Evolutionary conservation across 2,329 filamentous ascomycete genomes (phyloP).

Genomic region (Hymenoscyphus linearis): DNA sequence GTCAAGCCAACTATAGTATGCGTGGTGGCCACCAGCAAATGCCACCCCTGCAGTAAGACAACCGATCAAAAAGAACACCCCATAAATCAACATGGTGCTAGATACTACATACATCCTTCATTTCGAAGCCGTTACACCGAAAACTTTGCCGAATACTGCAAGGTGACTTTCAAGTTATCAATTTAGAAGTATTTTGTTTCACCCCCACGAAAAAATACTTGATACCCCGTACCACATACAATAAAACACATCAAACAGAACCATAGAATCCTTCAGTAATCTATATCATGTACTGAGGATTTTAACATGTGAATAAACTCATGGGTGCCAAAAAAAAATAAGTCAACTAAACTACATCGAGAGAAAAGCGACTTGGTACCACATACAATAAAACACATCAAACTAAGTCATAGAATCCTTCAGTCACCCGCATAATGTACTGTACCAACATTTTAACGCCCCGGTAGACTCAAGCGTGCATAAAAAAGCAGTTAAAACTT

Average conservation of each 20-base stretch:
- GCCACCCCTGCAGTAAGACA: not conserved
- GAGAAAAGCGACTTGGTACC: too few species aligned
- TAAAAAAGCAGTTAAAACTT: too few species aligned
- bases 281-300: not conserved
- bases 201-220: not conserved
- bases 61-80: not conserved
- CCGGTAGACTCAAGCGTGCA: not conserved
- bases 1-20: not conserved
- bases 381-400: not conserved
- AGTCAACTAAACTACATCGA: too few species aligned
- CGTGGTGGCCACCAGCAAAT: not conserved
- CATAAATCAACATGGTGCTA: not conserved
- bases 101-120: not conserved
- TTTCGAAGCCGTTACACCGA: not conserved
- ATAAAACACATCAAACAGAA: not conserved
- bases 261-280: not conserved
- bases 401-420: not conserved
- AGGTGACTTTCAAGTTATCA: not conserved
- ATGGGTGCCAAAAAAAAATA: too few species aligned
- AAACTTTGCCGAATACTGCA: not conserved
- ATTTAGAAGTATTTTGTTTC: not conserved
- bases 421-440: not conserved
- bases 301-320: not conserved
- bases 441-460: too few species aligned
- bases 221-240: not conserved